phyloP scores from a whole-genome alignment of 2,329 filamentous ascomycete genomes.

The Fusarium udum region DNA sequence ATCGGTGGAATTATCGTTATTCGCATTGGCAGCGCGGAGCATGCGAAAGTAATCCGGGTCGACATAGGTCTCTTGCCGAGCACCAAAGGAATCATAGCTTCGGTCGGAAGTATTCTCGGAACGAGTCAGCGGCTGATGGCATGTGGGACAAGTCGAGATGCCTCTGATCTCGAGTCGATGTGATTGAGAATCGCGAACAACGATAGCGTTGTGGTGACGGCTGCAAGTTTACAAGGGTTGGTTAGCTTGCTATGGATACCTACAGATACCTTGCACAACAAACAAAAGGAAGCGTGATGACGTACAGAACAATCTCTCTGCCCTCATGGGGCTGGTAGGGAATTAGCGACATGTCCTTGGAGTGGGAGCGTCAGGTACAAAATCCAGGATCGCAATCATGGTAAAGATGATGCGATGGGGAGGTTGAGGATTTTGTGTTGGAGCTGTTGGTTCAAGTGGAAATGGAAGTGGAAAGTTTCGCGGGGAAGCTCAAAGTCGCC shows the following conservation, averaged over 20 bases:
- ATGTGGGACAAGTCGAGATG: constrained; percentile 87
- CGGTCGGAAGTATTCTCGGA: constrained; percentile 57
- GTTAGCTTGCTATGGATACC: constrained; percentile 6
- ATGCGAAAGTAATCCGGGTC: constrained; percentile 96
- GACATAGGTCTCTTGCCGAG: constrained; percentile 73
- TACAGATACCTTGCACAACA: neutral
- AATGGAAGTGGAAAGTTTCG: constrained; percentile 16
- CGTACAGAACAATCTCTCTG: constrained; percentile 83
- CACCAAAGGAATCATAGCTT: constrained; percentile 56
- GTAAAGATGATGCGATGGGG: constrained; percentile 20
- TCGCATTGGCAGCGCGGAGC: constrained; percentile 68
- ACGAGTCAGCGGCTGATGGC: constrained; percentile 74
- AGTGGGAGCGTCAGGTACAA: constrained; percentile 27
- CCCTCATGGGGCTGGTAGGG: constrained; percentile 79
- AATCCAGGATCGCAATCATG: constrained; percentile 39
- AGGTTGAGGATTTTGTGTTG: constrained; percentile 1
- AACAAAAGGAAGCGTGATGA: constrained; percentile 52
- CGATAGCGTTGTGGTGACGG: constrained; percentile 90
- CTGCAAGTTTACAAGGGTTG: constrained; percentile 71
- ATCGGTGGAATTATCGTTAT: constrained; percentile 55
- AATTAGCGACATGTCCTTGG: constrained; percentile 70
- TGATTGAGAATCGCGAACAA: constrained; percentile 87
- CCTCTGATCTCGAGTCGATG: constrained; percentile 84
- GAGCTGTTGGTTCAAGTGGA: neutral
- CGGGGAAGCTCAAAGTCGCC: constrained; percentile 17